Conservation (phyloP, 2,329 filamentous ascomycete species). For the Colletotrichum chlorophyti region DNA sequence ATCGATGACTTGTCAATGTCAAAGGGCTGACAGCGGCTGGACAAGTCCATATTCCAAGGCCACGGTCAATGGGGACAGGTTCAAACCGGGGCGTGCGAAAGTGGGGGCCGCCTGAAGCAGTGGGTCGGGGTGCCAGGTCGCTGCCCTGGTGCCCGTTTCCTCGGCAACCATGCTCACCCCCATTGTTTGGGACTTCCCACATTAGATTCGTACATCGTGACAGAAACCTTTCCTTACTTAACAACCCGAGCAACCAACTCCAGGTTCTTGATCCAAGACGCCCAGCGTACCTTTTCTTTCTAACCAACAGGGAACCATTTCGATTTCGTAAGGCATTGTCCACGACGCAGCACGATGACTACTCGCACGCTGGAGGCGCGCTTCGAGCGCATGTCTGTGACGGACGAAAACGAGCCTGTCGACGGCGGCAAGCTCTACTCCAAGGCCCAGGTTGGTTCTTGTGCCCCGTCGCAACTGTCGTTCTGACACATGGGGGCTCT, state of each 20-base stretch:
- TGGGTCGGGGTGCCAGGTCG: constrained; percentile 24
- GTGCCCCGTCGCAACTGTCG: too few species aligned
- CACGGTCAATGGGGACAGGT: too few species aligned
- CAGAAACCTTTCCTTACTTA: constrained; percentile 23
- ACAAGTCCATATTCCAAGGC: too few species aligned
- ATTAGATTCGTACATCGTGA: constrained; percentile 13
- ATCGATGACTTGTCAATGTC: too few species aligned
- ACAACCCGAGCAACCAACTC: constrained; percentile 8
- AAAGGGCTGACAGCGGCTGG: constrained; percentile 23
- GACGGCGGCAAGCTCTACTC: constrained; percentile 63
- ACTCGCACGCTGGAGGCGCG: constrained; percentile 82
- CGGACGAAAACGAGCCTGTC: constrained; percentile 80
- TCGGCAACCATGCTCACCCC: constrained; percentile 20
- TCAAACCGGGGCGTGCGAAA: too few species aligned
- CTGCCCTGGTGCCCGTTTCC: constrained; percentile 26
- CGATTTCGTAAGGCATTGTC: constrained; percentile 9
- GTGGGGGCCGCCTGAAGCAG: constrained; percentile 18
- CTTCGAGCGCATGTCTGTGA: constrained; percentile 88
- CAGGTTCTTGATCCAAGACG: constrained; percentile 3
- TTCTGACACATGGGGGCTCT: too few species aligned
- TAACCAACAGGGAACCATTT: constrained; percentile 28
- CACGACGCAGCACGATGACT: constrained; percentile 60
- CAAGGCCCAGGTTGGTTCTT: constrained; percentile 75
- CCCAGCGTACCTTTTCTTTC: constrained; percentile 13
- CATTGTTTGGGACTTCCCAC: constrained; percentile 25